Conservation (phyloP, 495 filamentous ascomycete genomes). For the Parathielavia appendiculata region DNA sequence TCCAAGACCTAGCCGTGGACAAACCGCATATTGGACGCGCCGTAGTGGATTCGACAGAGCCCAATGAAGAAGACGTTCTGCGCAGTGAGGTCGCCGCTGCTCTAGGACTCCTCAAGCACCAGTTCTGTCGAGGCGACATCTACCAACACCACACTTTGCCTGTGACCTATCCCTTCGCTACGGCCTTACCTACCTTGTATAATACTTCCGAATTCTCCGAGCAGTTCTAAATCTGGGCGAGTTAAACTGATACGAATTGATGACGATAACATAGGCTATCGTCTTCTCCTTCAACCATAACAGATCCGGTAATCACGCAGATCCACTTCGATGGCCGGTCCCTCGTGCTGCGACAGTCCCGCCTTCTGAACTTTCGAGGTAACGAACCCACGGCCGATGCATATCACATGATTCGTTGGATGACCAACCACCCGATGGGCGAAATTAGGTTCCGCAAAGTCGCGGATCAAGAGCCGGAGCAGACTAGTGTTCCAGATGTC, state of each 20-base stretch:
- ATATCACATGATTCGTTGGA: constrained; percentile 4
- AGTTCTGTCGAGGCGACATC: background rate
- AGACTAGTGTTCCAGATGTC: background rate
- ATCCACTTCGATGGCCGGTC: constrained; percentile 6
- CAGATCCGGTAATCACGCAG: background rate
- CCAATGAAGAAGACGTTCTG: background rate
- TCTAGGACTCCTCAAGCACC: background rate
- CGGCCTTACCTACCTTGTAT: no score
- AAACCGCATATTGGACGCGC: background rate
- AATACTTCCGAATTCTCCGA: no score
- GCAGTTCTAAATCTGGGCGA: background rate
- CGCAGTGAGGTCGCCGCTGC: constrained; percentile 3
- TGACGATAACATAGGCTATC: constrained; percentile 2
- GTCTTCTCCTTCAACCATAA: constrained; percentile 11
- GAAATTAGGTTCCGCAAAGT: background rate
- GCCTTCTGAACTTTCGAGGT: constrained; percentile 5
- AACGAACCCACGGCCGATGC: background rate
- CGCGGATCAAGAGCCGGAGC: background rate
- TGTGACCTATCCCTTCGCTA: background rate
- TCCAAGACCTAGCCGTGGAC: background rate
- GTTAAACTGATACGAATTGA: background rate
- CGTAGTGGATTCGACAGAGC: background rate
- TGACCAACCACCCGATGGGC: constrained; percentile 9
- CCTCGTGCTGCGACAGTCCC: constrained; percentile 4
- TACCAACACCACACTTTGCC: constrained; percentile 1